A percentile compares a stretch with the other conserved stretches of the same genome.
Conservation (phyloP, 2,329 filamentous ascomycete species). For the Ilyonectria mors-panacis region DNA sequence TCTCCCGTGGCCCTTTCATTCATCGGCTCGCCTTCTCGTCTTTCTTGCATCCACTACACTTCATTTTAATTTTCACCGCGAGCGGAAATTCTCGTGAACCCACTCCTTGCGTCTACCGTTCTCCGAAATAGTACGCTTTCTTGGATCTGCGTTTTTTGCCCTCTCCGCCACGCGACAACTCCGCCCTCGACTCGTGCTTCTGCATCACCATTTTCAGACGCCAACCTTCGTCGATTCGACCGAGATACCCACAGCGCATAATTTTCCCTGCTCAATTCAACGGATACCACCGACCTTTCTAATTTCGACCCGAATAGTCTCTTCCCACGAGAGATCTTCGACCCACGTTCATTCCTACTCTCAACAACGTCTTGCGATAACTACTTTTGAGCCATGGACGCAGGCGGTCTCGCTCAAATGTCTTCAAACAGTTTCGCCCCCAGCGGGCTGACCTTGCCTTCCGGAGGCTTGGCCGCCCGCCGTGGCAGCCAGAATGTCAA, state of each 20-base stretch:
- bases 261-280: constrained; percentile 41
- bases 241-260: constrained; percentile 46
- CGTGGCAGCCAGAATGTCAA: constrained; percentile 92
- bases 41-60: constrained; percentile 38
- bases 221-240: constrained; percentile 39
- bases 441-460: constrained; percentile 81
- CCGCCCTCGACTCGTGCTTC: constrained; percentile 35
- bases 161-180: constrained; percentile 33
- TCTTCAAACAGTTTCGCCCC: constrained; percentile 86
- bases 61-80: constrained; percentile 43
- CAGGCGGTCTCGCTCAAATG: constrained; percentile 99
- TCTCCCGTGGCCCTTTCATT: constrained; percentile 44
- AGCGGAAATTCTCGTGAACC: constrained; percentile 34
- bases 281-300: constrained; percentile 36
- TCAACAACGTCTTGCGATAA: constrained; percentile 29
- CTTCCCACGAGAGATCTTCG: constrained; percentile 35
- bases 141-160: constrained; percentile 47
- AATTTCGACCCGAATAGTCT: constrained; percentile 39
- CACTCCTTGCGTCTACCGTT: constrained; percentile 33
- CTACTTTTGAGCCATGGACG: constrained; percentile 78
- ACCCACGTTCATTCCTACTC: constrained; percentile 41
- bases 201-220: constrained; percentile 37
- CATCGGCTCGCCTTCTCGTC: constrained; percentile 37
- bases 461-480: constrained; percentile 85
- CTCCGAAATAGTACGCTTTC: constrained; percentile 38